Base-by-base conservation (phyloP, 306 rosid genomes). In the Dryas alaskensis region DNA sequence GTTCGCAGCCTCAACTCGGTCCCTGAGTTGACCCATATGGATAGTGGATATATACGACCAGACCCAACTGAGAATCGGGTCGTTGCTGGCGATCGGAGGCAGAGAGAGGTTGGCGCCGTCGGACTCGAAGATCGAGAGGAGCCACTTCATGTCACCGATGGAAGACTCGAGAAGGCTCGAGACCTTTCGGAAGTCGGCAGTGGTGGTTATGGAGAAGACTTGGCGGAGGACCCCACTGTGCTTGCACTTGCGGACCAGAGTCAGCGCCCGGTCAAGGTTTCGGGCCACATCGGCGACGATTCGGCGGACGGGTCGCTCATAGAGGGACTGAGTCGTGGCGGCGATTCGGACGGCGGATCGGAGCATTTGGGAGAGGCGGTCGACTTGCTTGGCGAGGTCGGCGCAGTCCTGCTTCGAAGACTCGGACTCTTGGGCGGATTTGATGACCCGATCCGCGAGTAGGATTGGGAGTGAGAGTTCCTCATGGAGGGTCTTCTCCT, bases 61-160 rank as follows among this genome's bases (percentile, higher is more conserved):
- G 1, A 93, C 96, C 93, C 96, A 91, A 0, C 97, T 89, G 5
- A 93, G 81, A 7, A 88, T 93, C 0, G 97, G 97, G 77, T 91
- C 93, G 64, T 85, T 89, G 69, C 90, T 87, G 6, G 92, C 93
- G 14, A 93, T 93, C 2, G 93, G 96, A 0, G 97, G 93, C 3
- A 93, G 83, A 0, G 93, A 80, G 6, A 93, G 70, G 47, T 81
- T 68, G 7, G 82, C 65, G 0, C 86, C 97, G 8, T 86, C 90
- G 4, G 89, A 84, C 59, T 91, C 91, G 40, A 88, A 78, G 42
- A 91, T 85, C 3, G 85, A 86, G 11, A 88, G 81, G 2, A 93
- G 86, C 96, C 97, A 93, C 46, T 73, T 72, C 91, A 93, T 75
- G 80, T 93, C 98, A 0, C 93, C 90, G 42, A 82, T 85, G 3